Evolutionary conservation across 1,284 basidiomycete species (phyloP).

Genomic region (Apiotrichum domesticum): DNA sequence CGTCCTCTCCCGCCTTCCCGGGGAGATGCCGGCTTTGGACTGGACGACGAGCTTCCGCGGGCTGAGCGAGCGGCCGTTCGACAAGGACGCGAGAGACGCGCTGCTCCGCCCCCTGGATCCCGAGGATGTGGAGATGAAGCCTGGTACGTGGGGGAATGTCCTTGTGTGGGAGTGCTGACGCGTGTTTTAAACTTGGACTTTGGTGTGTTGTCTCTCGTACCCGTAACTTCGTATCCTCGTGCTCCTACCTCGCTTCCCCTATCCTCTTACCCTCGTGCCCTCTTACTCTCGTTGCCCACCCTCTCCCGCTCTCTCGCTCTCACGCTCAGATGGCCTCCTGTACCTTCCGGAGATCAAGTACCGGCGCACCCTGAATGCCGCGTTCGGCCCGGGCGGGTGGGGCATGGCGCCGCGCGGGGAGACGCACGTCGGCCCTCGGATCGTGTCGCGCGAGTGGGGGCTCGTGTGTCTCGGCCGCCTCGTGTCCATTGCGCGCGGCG

Average conservation of each 20-base stretch:
- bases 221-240: no score
- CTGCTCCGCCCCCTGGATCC: constrained; percentile 70
- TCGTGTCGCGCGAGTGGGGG: constrained; percentile 91
- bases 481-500: constrained; percentile 84
- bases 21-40: constrained; percentile 47
- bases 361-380: constrained; percentile 83
- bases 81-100: constrained; percentile 65
- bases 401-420: constrained; percentile 89
- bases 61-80: constrained; percentile 70
- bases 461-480: constrained; percentile 87
- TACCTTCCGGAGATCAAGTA: constrained; percentile 99
- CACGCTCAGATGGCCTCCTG: constrained; percentile 70
- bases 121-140: constrained; percentile 17
- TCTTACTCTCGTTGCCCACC: not conserved
- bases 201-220: no score
- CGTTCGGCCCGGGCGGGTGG: constrained; percentile 97
- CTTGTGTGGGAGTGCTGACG: not conserved
- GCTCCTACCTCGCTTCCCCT: no score
- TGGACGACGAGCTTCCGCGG: constrained; percentile 88
- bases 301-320: not conserved
- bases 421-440: constrained; percentile 79
- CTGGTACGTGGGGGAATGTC: not conserved
- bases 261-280: no score
- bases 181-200: not conserved
- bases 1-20: constrained; percentile 3